Evolutionary conservation across 495 filamentous ascomycete species (phyloP).

Genomic region (Penicillium paxilli): DNA sequence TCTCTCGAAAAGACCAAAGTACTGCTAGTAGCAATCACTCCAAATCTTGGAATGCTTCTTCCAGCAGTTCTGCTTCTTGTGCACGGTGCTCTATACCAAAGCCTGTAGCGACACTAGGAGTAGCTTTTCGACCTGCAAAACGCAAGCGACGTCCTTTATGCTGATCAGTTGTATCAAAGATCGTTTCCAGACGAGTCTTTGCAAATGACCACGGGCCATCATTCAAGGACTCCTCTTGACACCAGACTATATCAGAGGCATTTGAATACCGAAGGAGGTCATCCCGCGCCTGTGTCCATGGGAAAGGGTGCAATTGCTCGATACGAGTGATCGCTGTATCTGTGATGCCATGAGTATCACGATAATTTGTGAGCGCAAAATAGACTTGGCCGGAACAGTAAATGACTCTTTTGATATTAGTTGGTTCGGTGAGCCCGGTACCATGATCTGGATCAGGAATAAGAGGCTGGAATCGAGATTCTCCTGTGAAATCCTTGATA

Average conservation of each 20-base stretch:
- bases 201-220: conserved; percentile 93
- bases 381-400: conserved; percentile 96
- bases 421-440: conserved; percentile 67
- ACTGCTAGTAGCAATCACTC: neutral
- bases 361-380: conserved; percentile 85
- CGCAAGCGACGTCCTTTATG: conserved; percentile 93
- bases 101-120: conserved; percentile 89
- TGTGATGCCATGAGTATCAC: conserved; percentile 76
- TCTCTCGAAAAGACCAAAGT: no score
- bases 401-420: conserved; percentile 90
- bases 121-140: conserved; percentile 91
- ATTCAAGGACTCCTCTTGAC: conserved; percentile 96
- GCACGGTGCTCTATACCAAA: conserved; percentile 80
- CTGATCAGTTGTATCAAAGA: conserved; percentile 85
- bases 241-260: conserved; percentile 93
- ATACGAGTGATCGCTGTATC: conserved; percentile 91
- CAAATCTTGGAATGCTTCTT: conserved; percentile 1
- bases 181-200: conserved; percentile 93
- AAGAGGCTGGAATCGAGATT: conserved; percentile 94
- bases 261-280: conserved; percentile 96
- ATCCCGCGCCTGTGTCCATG: conserved; percentile 91
- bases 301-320: conserved; percentile 98
- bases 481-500: conserved; percentile 84
- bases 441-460: conserved; percentile 84
- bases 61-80: conserved; percentile 4